A percentile compares a stretch with the other conserved stretches of the same genome.
Conservation (phyloP, 345 rosid species). For the Turnera subulata region DNA sequence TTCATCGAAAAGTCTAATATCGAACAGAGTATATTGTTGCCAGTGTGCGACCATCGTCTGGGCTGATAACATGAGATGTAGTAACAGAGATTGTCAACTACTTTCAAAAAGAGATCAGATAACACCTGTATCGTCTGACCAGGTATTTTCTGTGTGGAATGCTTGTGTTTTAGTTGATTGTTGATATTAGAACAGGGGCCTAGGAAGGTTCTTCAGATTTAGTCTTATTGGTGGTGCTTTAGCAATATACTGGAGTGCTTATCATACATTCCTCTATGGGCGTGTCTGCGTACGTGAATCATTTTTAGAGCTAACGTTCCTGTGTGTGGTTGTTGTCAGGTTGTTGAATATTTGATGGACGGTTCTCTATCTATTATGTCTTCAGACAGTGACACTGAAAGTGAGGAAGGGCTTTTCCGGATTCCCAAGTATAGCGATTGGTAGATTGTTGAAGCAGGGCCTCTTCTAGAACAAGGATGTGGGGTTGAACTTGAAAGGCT, state of each 20-base stretch:
- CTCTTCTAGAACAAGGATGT: no score
- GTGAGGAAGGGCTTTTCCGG: conserved; percentile 33
- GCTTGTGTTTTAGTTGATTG: not conserved
- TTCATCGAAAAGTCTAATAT: conserved; percentile 36
- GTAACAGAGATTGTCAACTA: conserved; percentile 15
- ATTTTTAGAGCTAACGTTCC: not conserved
- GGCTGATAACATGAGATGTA: conserved; percentile 45
- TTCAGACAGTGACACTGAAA: conserved; percentile 54
- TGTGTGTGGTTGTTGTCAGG: conserved; percentile 28
- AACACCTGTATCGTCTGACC: conserved; percentile 34
- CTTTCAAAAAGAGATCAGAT: conserved; percentile 19
- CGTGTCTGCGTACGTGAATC: no score
- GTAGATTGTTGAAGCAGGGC: no score
- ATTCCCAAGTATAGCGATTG: conserved; percentile 17
- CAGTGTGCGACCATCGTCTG: conserved; percentile 54
- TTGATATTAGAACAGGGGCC: no score
- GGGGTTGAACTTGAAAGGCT: no score
- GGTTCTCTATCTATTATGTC: conserved; percentile 20
- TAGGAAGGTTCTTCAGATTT: not conserved
- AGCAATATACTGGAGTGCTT: no score
- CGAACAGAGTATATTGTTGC: conserved; percentile 57
- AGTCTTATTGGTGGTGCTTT: no score
- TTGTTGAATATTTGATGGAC: conserved; percentile 40
- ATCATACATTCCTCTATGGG: no score
- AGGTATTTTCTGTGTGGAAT: conserved; percentile 28